phyloP scores from a whole-genome alignment of 2,329 filamentous ascomycete genomes.

The Trichoderma sp. region DNA sequence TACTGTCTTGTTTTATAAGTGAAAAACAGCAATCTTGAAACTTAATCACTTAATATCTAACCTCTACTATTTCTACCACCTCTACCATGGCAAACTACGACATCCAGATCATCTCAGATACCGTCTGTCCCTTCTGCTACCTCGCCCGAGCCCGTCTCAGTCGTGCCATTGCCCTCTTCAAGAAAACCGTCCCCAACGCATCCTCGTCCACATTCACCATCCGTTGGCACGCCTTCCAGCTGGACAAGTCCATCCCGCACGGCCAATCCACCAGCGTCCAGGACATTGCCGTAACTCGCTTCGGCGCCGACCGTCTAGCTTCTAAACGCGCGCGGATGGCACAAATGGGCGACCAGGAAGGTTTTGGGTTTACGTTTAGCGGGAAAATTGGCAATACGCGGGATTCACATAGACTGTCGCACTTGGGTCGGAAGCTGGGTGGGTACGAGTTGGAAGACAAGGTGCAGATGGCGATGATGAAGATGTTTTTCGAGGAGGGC shows the following conservation, averaged over 20 bases:
- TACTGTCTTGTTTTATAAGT: not conserved
- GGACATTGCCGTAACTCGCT: conserved; percentile 63
- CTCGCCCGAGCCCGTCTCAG: conserved; percentile 77
- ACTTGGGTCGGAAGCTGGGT: conserved; percentile 61
- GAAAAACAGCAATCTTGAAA: not conserved
- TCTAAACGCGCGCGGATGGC: conserved; percentile 62
- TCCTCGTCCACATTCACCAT: conserved; percentile 70
- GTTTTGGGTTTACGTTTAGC: conserved; percentile 73
- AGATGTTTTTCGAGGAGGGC: conserved; percentile 66
- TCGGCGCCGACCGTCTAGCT: conserved; percentile 64
- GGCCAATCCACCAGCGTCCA: conserved; percentile 49
- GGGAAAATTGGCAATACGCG: conserved; percentile 76
- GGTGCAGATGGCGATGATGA: conserved; percentile 67
- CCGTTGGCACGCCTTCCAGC: conserved; percentile 79
- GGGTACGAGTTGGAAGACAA: conserved; percentile 55
- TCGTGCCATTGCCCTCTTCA: conserved; percentile 70
- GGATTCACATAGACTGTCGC: conserved; percentile 76
- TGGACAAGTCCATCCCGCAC: conserved; percentile 50
- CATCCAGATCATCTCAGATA: conserved; percentile 80
- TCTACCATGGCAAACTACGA: conserved; percentile 70
- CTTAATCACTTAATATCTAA: too few species aligned
- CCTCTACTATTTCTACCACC: too few species aligned
- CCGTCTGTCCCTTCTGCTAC: conserved; percentile 80
- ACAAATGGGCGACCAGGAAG: conserved; percentile 63
- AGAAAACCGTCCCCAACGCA: conserved; percentile 61